Evolutionary conservation across 257 asterid genomes (phyloP).

Genomic region (Orobanche coerulescens): DNA sequence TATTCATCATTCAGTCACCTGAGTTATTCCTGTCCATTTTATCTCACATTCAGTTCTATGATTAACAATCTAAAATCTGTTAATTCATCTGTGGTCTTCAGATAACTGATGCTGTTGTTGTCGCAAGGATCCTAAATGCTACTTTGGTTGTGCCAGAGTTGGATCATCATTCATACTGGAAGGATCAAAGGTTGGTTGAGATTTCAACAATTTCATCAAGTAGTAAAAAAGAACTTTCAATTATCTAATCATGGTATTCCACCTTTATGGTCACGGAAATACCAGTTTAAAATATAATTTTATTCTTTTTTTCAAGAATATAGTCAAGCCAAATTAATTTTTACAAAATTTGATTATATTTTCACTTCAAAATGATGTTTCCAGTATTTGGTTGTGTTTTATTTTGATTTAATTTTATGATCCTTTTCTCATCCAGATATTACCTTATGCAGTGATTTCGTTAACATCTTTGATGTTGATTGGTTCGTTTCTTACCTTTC

Average conservation of each 20-base stretch:
- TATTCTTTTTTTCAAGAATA: constrained; percentile 5
- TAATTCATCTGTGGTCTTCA: constrained; percentile 32
- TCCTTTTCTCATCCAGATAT: constrained; percentile 24
- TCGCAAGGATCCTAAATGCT: constrained; percentile 90
- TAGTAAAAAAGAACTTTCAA: constrained; percentile 7
- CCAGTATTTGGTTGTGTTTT: constrained; percentile 9
- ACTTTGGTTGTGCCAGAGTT: constrained; percentile 92
- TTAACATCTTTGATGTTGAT: constrained; percentile 77
- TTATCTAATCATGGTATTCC: constrained; percentile 14
- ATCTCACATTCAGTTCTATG: constrained; percentile 14
- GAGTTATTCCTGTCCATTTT: constrained; percentile 13
- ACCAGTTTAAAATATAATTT: not conserved
- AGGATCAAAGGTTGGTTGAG: constrained; percentile 79
- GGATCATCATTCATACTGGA: constrained; percentile 97
- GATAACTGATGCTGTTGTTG: constrained; percentile 99
- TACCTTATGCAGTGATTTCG: constrained; percentile 71
- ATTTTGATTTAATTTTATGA: not conserved
- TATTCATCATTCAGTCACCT: constrained; percentile 7
- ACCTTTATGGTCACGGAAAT: constrained; percentile 7
- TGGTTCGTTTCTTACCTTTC: constrained; percentile 96
- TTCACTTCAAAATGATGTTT: constrained; percentile 5
- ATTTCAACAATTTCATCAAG: constrained; percentile 17
- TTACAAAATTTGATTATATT: constrained; percentile 12
- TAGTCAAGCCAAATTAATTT: not conserved
- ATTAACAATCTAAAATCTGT: constrained; percentile 17